Evolutionary conservation across 2,329 filamentous ascomycete genomes (phyloP).

Genomic region (Anthostomella pinea): DNA sequence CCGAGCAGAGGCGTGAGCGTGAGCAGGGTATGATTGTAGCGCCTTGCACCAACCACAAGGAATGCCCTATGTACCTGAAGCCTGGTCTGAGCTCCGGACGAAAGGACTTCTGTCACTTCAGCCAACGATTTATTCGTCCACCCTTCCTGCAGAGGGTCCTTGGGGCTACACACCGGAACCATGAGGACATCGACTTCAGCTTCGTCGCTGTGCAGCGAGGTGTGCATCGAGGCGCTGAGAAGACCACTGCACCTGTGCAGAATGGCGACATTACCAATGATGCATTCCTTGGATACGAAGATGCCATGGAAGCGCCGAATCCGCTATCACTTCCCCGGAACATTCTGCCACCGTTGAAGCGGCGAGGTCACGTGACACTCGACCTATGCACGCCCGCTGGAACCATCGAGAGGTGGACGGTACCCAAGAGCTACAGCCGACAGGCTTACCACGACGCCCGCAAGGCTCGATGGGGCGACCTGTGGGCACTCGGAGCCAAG

Average conservation of each 20-base stretch:
- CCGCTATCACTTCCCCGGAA: conserved; percentile 73
- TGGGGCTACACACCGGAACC: conserved; percentile 67
- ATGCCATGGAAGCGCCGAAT: conserved; percentile 43
- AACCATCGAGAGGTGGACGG: conserved; percentile 87
- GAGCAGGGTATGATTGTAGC: conserved; percentile 65
- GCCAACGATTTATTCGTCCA: conserved; percentile 83
- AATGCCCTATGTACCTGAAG: conserved; percentile 83
- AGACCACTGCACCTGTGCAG: conserved; percentile 31
- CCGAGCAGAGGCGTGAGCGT: conserved; percentile 41
- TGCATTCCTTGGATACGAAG: conserved; percentile 72
- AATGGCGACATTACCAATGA: conserved; percentile 56
- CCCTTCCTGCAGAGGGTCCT: conserved; percentile 76
- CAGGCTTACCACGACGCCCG: conserved; percentile 89
- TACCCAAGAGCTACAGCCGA: conserved; percentile 76
- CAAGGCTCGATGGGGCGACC: conserved; percentile 86
- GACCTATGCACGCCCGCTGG: conserved; percentile 88
- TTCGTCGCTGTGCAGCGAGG: conserved; percentile 86
- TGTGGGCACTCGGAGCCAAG: conserved; percentile 95
- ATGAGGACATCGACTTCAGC: conserved; percentile 88
- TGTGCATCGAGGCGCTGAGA: conserved; percentile 40
- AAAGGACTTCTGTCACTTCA: conserved; percentile 89
- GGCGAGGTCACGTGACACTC: conserved; percentile 80
- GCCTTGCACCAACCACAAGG: conserved; percentile 83
- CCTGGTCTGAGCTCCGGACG: conserved; percentile 69
- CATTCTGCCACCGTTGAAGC: conserved; percentile 79